phyloP scores from a whole-genome alignment of 768 basidiomycete genomes.

The Dentipellis fragilis region DNA sequence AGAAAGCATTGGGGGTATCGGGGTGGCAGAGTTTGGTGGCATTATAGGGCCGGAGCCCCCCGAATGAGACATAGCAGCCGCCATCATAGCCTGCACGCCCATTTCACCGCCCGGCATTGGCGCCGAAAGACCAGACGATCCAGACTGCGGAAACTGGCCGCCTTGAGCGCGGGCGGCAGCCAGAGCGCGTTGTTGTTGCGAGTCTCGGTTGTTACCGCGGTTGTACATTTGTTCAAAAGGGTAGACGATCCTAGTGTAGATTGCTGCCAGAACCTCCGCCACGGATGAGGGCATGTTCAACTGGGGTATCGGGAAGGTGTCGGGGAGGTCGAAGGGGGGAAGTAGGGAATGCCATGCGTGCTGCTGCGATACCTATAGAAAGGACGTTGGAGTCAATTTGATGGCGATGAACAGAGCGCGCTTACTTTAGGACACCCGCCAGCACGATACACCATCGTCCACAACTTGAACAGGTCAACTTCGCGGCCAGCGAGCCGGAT shows the following conservation, averaged over 20 bases:
- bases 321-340: conserved; percentile 32
- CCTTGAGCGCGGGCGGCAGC: conserved; percentile 29
- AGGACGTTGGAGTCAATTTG: conserved; percentile 1
- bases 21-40: conserved; percentile 1
- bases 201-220: conserved; percentile 34
- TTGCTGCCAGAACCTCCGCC: conserved; percentile 40
- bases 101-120: conserved; percentile 13
- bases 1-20: conserved; percentile 5
- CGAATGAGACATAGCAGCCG: conserved; percentile 5
- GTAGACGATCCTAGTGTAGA: conserved; percentile 51
- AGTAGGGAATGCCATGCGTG: conserved; percentile 18
- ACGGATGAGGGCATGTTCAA: conserved; percentile 33
- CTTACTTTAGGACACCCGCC: conserved; percentile 59
- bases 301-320: conserved; percentile 16
- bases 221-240: conserved; percentile 64
- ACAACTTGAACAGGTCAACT: conserved; percentile 67
- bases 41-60: neutral
- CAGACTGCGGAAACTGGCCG: conserved; percentile 20
- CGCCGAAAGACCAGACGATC: conserved; percentile 12
- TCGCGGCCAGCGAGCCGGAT: conserved; percentile 67
- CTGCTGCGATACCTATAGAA: conserved; percentile 9
- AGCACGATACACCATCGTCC: conserved; percentile 45
- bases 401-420: conserved; percentile 2
- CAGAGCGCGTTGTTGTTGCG: conserved; percentile 48
- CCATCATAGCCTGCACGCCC: conserved; percentile 6